Conservation (phyloP, 306 rosid species). For the Vicia villosa region DNA sequence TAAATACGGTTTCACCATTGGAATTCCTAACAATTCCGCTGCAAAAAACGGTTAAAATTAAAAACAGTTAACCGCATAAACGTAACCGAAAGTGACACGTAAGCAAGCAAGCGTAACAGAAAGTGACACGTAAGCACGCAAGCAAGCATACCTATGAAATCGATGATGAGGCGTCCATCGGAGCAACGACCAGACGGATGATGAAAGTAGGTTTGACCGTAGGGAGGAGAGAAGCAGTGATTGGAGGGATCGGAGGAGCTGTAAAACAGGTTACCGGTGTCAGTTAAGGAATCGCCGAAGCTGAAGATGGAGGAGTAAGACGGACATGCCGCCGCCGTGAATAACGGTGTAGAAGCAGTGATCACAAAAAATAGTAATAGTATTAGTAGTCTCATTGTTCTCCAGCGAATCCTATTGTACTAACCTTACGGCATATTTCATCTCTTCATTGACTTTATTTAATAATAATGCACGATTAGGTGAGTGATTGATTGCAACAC, state of each 20-base stretch:
- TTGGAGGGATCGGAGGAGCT: neutral
- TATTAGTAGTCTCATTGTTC: neutral
- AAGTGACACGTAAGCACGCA: no score
- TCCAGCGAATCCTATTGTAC: neutral
- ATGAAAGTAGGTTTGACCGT: constrained; percentile 68
- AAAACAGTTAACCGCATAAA: no score
- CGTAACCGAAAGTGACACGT: no score
- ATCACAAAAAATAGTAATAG: neutral
- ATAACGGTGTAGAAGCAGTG: neutral
- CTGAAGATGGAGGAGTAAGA: constrained; percentile 56
- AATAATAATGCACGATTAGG: no score
- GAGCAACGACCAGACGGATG: constrained; percentile 66
- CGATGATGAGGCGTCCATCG: constrained; percentile 80
- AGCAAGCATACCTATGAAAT: constrained; percentile 59
- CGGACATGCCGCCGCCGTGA: neutral
- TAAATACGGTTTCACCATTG: constrained; percentile 47
- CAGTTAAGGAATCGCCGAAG: constrained; percentile 68
- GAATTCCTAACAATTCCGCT: constrained; percentile 60
- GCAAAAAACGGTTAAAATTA: neutral
- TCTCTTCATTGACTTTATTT: no score
- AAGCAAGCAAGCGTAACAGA: no score
- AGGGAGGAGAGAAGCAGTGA: constrained; percentile 46
- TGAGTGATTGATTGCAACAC: no score
- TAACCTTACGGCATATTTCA: no score
- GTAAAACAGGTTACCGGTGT: constrained; percentile 53